A percentile compares a stretch with the other conserved stretches of the same genome.
These are phyloP conservation scores for Solanum medicagineum DNA, from an alignment of 257 asterid species.

Conservation along the genomic window DNA sequence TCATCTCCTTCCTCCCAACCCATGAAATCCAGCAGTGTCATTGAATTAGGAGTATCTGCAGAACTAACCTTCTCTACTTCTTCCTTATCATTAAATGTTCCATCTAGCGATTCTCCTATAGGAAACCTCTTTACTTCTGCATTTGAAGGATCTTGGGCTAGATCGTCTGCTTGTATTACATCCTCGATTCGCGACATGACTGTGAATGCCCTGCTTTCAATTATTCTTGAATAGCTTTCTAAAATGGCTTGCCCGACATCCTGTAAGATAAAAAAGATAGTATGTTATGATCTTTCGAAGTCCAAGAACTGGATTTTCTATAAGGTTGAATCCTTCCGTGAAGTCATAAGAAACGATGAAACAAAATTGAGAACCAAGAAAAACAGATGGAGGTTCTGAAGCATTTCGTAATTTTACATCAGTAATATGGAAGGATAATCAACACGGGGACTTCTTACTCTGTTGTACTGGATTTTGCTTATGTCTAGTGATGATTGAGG, in stretches of 20 bases:
- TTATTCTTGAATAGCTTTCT: constrained; percentile 84
- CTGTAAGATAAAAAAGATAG: constrained; percentile 17
- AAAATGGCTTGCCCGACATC: constrained; percentile 87
- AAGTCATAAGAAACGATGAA: background rate
- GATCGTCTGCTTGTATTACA: constrained; percentile 54
- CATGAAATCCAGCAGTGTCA: constrained; percentile 39
- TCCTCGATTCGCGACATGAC: constrained; percentile 76
- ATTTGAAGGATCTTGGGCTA: constrained; percentile 27
- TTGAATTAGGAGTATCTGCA: constrained; percentile 23
- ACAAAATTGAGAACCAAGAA: background rate
- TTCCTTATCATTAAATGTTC: constrained; percentile 14
- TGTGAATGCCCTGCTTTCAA: constrained; percentile 68
- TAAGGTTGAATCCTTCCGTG: background rate
- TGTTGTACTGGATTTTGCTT: constrained; percentile 63
- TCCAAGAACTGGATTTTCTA: background rate
- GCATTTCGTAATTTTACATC: background rate
- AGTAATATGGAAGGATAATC: background rate
- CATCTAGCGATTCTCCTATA: constrained; percentile 7
- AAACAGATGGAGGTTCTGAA: background rate
- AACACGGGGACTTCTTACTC: constrained; percentile 25
- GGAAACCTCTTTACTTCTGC: constrained; percentile 25
- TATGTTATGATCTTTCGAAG: background rate
- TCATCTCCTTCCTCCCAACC: constrained; percentile 33
- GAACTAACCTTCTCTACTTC: constrained; percentile 24
- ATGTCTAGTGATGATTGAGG: constrained; percentile 78